These are phyloP conservation scores for Annona cherimola DNA, from an alignment of 164 flowering plant genomes.

Conservation along the genomic window DNA sequence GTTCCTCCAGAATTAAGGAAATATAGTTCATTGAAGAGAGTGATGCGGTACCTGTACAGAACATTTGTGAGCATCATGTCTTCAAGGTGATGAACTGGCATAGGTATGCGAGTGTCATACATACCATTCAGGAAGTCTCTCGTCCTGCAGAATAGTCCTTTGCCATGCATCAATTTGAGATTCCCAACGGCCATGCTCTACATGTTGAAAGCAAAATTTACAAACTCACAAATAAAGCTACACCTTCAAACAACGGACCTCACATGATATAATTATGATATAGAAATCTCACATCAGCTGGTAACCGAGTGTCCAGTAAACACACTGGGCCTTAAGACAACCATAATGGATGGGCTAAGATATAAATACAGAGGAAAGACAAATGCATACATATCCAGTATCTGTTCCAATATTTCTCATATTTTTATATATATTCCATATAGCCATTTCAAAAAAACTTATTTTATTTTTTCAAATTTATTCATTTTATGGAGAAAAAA, in stretches of 20 bases:
- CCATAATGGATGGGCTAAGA: no score
- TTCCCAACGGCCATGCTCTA: slow-evolving; percentile 79
- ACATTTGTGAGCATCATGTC: slow-evolving; percentile 4
- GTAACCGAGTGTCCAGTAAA: no score
- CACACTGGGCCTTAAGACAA: no score
- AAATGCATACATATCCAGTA: no score
- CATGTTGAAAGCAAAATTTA: neutral
- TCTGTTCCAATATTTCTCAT: no score
- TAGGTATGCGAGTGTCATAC: slow-evolving; percentile 6
- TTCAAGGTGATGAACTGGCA: neutral
- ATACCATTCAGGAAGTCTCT: slow-evolving; percentile 85
- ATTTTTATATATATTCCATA: no score
- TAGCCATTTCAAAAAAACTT: no score
- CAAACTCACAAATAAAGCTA: neutral
- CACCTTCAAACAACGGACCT: neutral
- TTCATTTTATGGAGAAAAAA: no score
- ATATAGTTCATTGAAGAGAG: slow-evolving; percentile 91
- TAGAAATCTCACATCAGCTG: no score
- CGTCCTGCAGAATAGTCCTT: slow-evolving; percentile 75
- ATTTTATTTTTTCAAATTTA: no score
- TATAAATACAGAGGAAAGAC: no score
- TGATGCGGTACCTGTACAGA: slow-evolving; percentile 65
- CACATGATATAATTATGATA: no score
- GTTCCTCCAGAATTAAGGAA: slow-evolving; percentile 88
- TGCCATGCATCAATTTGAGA: slow-evolving; percentile 85